phyloP scores from a whole-genome alignment of 805 yeast genomes.

The Vanderwaltozyma yarrowii region DNA sequence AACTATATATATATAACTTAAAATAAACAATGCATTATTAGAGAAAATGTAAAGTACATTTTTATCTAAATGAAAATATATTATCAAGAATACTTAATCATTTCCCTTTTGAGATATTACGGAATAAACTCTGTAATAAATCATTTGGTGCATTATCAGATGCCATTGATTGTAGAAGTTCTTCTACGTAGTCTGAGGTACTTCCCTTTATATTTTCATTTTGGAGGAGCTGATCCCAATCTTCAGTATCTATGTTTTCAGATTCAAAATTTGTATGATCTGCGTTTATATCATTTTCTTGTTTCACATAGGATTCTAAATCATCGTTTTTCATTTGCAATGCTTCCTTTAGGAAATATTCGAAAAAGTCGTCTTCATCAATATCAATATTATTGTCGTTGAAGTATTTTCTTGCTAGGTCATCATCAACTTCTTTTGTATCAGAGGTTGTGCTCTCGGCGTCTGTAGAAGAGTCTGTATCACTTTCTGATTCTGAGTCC shows the following conservation, averaged over 20 bases:
- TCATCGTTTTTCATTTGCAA: conserved; percentile 39
- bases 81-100: neutral
- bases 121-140: conserved; percentile 8
- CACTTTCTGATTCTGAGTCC: conserved; percentile 31
- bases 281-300: too few relatives aligned
- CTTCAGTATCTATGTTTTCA: conserved; percentile 1
- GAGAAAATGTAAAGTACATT: neutral
- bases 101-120: neutral
- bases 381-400: conserved; percentile 34
- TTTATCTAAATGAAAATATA: too few relatives aligned
- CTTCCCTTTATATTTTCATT: neutral
- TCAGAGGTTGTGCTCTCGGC: too few relatives aligned
- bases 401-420: conserved; percentile 19
- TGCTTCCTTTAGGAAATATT: conserved; percentile 48
- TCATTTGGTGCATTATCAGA: conserved; percentile 8
- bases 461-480: neutral
- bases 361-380: conserved; percentile 63
- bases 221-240: conserved; percentile 3
- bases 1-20: too few relatives aligned
- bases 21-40: neutral
- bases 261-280: too few relatives aligned
- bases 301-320: conserved; percentile 28
- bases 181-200: conserved; percentile 4
- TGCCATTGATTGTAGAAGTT: conserved; percentile 7
- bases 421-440: conserved; percentile 8